Conservation (phyloP, 2,329 filamentous ascomycete species). For the Chrysosporium queenslandicum region DNA sequence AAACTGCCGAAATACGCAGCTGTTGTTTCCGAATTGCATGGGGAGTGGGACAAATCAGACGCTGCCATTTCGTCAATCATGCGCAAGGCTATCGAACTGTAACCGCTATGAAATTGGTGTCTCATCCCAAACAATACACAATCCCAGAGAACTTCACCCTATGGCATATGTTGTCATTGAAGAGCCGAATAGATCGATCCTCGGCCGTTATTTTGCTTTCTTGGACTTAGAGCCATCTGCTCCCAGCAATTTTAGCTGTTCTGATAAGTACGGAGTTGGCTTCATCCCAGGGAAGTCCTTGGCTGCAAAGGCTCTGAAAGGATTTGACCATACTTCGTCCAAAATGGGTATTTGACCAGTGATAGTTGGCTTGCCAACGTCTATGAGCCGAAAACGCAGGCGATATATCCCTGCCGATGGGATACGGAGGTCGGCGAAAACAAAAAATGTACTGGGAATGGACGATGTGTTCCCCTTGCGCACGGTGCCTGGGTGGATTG, state of each 20-base stretch:
- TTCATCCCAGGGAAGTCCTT: constrained; percentile 39
- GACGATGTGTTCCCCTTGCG: constrained; percentile 15
- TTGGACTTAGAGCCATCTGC: constrained; percentile 35
- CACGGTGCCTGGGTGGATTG: constrained; percentile 25
- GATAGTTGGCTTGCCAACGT: constrained; percentile 27
- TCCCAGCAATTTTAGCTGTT: constrained; percentile 33
- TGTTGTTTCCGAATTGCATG: constrained; percentile 46
- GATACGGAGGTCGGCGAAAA: constrained; percentile 41
- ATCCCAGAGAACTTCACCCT: no score
- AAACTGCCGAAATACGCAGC: constrained; percentile 31
- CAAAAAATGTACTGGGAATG: constrained; percentile 38
- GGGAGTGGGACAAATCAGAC: constrained; percentile 49
- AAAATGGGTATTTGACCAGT: constrained; percentile 32
- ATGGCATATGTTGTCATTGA: no score
- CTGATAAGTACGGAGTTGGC: constrained; percentile 32
- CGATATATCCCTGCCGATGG: constrained; percentile 38
- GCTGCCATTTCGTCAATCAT: neutral
- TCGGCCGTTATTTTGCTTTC: constrained; percentile 21
- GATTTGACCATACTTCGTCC: constrained; percentile 33
- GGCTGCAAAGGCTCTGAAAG: constrained; percentile 35
- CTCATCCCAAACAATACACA: no score
- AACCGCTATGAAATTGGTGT: neutral
- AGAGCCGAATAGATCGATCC: neutral
- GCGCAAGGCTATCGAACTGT: neutral
- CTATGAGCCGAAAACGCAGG: constrained; percentile 39